phyloP scores from a whole-genome alignment of 306 rosid genomes.

The Ormosia emarginata region DNA sequence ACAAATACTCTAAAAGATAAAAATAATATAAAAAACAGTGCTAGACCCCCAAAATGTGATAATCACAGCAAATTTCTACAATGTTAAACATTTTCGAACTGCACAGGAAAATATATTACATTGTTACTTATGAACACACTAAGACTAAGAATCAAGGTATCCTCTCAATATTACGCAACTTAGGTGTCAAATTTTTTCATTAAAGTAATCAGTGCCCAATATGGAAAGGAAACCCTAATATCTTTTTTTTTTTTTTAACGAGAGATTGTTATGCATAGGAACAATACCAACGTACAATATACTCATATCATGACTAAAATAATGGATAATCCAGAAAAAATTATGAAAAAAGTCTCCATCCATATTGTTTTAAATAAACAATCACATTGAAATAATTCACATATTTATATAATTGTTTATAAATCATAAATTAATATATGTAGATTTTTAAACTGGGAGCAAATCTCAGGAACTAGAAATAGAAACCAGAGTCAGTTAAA shows the following conservation, averaged over 20 bases:
- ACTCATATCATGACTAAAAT: neutral
- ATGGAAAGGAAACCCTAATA: neutral
- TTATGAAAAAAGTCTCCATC: neutral
- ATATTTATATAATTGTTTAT: neutral
- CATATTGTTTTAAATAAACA: neutral
- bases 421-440: neutral
- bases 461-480: conserved; percentile 3
- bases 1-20: conserved; percentile 62
- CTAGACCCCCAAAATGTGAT: neutral
- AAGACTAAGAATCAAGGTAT: neutral
- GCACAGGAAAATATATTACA: neutral
- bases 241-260: neutral
- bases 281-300: neutral
- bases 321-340: neutral
- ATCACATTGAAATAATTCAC: neutral
- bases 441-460: neutral
- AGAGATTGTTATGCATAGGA: neutral
- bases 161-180: neutral
- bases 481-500: neutral
- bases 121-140: neutral
- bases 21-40: neutral
- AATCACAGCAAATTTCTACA: neutral
- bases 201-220: neutral
- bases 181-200: neutral
- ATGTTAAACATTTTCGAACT: neutral